Percentiles rank a stretch among this genome's conserved stretches.
Evolutionary conservation across 1,284 basidiomycete species (phyloP).

Genomic region (Cryptococcus sp.): DNA sequence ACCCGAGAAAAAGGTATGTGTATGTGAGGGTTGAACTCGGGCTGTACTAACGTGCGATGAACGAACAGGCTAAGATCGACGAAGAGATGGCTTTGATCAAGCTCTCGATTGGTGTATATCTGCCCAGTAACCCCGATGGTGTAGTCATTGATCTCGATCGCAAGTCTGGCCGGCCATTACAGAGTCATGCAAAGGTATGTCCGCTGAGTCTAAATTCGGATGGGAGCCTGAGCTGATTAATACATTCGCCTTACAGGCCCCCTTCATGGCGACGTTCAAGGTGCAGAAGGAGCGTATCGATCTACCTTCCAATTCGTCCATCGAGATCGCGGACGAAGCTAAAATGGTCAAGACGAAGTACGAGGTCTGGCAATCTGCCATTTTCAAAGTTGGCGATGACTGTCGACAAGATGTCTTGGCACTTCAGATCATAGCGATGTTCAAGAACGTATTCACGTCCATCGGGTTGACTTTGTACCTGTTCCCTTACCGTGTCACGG

Average conservation of each 20-base stretch:
- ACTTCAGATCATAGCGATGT: constrained; percentile 97
- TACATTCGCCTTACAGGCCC: constrained; percentile 63
- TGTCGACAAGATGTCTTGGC: constrained; percentile 97
- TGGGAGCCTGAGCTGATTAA: constrained; percentile 3
- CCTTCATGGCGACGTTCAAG: constrained; percentile 99
- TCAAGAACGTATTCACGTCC: constrained; percentile 92
- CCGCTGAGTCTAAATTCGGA: not conserved
- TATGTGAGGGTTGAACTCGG: not conserved
- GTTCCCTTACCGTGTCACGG: constrained; percentile 95
- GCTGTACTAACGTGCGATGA: not conserved
- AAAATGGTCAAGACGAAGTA: constrained; percentile 65
- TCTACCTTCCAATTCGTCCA: constrained; percentile 27
- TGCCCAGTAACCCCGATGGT: constrained; percentile 97
- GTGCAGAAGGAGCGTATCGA: constrained; percentile 79
- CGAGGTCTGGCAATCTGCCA: constrained; percentile 96
- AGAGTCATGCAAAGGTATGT: constrained; percentile 91
- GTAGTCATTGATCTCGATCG: constrained; percentile 95
- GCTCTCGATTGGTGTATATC: constrained; percentile 90
- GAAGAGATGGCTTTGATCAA: constrained; percentile 98
- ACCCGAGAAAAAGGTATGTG: constrained; percentile 86
- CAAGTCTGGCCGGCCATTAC: constrained; percentile 90
- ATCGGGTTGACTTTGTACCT: constrained; percentile 90
- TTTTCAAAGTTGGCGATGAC: constrained; percentile 99
- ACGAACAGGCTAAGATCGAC: constrained; percentile 86
- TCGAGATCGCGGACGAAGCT: constrained; percentile 37